A percentile compares a stretch with the other conserved stretches of the same genome.
phyloP scores from a whole-genome alignment of 2,329 filamentous ascomycete species.

The Apiospora rasikravindrae region DNA sequence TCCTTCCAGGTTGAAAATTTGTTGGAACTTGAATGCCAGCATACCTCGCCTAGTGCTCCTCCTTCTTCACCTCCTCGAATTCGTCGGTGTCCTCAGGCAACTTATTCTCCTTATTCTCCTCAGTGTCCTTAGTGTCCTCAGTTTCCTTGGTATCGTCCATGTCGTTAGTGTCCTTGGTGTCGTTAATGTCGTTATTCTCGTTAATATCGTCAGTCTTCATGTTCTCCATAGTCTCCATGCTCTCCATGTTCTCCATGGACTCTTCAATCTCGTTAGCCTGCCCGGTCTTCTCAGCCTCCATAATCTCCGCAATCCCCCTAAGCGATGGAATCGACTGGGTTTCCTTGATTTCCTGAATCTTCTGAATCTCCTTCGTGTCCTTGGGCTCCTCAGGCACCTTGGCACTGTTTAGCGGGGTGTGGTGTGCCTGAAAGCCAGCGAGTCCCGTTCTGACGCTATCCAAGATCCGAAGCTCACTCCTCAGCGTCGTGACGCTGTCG shows the following conservation, averaged over 20 bases:
- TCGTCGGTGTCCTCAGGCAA: neutral
- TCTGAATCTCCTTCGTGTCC: conserved; percentile 20
- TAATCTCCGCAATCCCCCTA: too few species aligned
- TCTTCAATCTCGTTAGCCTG: too few species aligned
- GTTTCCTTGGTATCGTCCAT: neutral
- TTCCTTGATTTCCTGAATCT: too few species aligned
- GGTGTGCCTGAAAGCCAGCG: conserved; percentile 24
- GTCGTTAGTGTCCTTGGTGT: conserved; percentile 18
- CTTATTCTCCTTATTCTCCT: conserved; percentile 10
- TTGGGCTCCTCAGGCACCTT: neutral
- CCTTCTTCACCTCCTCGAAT: conserved; percentile 18
- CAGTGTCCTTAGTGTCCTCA: neutral
- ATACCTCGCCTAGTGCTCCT: conserved; percentile 1
- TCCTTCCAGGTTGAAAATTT: neutral
- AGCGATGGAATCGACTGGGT: too few species aligned
- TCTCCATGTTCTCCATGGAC: too few species aligned
- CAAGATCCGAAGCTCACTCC: conserved; percentile 31
- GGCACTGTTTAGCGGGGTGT: conserved; percentile 12
- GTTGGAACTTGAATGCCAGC: neutral
- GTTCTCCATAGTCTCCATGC: too few species aligned
- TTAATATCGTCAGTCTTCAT: too few species aligned
- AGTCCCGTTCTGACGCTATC: conserved; percentile 33
- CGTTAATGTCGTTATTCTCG: too few species aligned
- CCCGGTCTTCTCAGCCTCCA: too few species aligned
- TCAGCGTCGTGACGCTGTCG: conserved; percentile 35